Evolutionary conservation across 345 rosid genomes (phyloP).

Genomic region (Zanthoxylum bungeanum): DNA sequence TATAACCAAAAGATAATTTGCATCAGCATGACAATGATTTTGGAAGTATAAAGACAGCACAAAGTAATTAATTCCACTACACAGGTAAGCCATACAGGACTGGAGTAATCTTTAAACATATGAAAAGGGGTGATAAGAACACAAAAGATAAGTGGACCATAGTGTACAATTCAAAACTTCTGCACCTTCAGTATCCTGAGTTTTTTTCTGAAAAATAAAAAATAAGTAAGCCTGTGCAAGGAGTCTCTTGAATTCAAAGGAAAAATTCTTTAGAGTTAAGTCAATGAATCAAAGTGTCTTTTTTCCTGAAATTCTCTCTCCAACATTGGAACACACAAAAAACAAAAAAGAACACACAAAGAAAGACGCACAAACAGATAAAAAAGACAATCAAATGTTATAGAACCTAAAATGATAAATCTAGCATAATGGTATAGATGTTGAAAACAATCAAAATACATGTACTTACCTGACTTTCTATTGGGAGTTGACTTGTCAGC

Average conservation of each 20-base stretch:
- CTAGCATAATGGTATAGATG: constrained; percentile 6
- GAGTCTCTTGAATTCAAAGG: not conserved
- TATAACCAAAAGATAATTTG: not conserved
- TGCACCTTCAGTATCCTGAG: not conserved
- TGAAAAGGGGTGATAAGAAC: too few species aligned
- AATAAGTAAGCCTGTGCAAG: not conserved
- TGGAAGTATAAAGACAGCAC: not conserved
- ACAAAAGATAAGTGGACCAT: not conserved
- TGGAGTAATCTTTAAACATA: not conserved
- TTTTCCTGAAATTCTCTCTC: not conserved
- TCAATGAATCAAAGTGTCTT: not conserved
- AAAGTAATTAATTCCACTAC: not conserved
- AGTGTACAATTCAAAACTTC: not conserved
- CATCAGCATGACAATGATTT: not conserved
- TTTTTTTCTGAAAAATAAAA: not conserved
- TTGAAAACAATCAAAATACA: constrained; percentile 5
- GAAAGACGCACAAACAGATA: not conserved
- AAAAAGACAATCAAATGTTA: not conserved
- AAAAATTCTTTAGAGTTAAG: not conserved
- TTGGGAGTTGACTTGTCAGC: constrained; percentile 95
- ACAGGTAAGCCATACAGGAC: not conserved
- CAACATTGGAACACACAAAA: not conserved
- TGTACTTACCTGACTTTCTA: constrained; percentile 88
- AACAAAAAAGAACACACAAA: too few species aligned
- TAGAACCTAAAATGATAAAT: not conserved